Conservation (phyloP, 495 filamentous ascomycete genomes). For the Neurospora sp. region DNA sequence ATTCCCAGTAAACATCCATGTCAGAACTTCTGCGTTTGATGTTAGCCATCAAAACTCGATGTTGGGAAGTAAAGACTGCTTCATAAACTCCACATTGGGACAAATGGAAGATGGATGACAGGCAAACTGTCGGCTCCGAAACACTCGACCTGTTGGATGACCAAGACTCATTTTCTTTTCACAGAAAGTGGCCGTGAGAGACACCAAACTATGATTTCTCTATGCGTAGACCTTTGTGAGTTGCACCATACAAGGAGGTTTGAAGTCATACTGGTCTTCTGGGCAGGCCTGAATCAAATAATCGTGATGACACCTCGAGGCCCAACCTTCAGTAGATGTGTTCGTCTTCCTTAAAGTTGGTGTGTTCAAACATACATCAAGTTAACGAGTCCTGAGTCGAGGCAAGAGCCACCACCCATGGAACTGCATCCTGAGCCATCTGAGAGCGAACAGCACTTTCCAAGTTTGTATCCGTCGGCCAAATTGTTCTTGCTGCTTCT, state of each 20-base stretch:
- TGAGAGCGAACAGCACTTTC: background rate
- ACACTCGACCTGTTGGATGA: background rate
- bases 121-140: background rate
- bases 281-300: background rate
- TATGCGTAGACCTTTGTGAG: background rate
- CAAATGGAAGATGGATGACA: background rate
- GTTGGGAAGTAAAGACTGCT: background rate
- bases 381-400: background rate
- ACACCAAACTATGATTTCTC: background rate
- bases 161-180: background rate
- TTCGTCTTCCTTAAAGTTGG: slow-evolving; percentile 65
- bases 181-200: background rate
- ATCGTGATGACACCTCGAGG: slow-evolving; percentile 35
- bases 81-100: background rate
- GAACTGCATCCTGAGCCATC: background rate
- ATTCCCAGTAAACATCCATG: background rate
- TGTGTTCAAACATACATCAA: slow-evolving; percentile 8
- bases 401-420: background rate
- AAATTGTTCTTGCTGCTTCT: background rate
- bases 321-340: slow-evolving; percentile 85
- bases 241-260: background rate
- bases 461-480: background rate
- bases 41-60: background rate
- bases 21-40: background rate
- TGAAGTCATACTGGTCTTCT: background rate